Evolutionary conservation across 2,329 filamentous ascomycete species (phyloP), one percentile per base, ranked within the genome.

Genomic region (Podosphaera xanthii): DNA sequence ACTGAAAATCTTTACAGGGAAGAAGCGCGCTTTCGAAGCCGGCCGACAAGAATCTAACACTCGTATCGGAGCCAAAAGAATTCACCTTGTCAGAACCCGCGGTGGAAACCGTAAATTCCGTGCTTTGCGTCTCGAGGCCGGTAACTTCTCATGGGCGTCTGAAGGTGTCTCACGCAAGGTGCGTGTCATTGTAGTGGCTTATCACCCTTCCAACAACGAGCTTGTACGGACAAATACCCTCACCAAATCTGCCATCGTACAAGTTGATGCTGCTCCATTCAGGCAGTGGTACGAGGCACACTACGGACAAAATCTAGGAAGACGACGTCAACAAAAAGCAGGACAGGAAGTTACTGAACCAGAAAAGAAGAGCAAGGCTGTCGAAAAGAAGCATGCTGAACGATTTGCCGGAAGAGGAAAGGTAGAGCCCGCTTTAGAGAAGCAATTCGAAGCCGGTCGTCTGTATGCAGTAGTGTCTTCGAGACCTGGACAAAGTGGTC

Each of bases 201-300:
- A 89, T 87, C 94, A 98, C 79, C 94, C 92, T 65, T 96, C 91
- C 75, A 98, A 98, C 90, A 98, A 98, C 88, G 92, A 98, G 80
- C 83, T 98, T 70, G 90, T 98, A 81, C 92, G 92, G 73, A 98
- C 92, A 77, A 98, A 98, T 86, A 97, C 92, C 79, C 83, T 98
- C 75, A 98, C 92, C 82, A 94, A 90, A 80, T 88, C 88, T 73
- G 92, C 92, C 78, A 87, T 98, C 72, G 87, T 98, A 75, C 92
- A 98, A 82, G 80, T 98, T 77, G 92, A 98, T 76, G 92, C 94
- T 70, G 88, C 92, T 65, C 92, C 92, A 69, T 98, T 98, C 87
- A 83, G 92, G 75, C 91, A 97, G 80, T 98, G 92, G 92, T 98
- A 94, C 79, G 92, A 98, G 84, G 88, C 92, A 69, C 92, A 98